A percentile compares a stretch with the other conserved stretches of the same genome.
Evolutionary conservation across 345 rosid genomes (phyloP).

Genomic region (Streptanthus diversifolius): DNA sequence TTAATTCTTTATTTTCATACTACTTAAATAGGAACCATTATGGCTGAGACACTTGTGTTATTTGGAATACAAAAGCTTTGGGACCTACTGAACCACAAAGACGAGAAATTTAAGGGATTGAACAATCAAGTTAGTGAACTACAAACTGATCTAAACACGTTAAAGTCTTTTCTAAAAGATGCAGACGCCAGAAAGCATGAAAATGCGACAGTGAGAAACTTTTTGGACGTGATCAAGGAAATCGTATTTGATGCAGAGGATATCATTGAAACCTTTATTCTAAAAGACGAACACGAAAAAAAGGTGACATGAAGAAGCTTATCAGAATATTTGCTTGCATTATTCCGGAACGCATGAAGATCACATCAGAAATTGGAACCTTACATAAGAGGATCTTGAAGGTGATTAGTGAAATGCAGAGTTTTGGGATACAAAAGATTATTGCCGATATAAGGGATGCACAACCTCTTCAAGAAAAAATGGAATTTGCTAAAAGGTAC

Average conservation of each 20-base stretch:
- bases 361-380: background rate
- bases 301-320: background rate
- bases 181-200: slow-evolving; percentile 24
- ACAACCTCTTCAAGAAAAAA: too few species aligned
- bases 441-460: too few species aligned
- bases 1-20: too few species aligned
- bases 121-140: slow-evolving; percentile 4
- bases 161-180: slow-evolving; percentile 33
- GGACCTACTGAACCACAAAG: slow-evolving; percentile 8
- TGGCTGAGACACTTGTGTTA: slow-evolving; percentile 8
- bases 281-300: background rate
- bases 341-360: background rate
- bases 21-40: background rate
- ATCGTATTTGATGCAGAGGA: slow-evolving; percentile 30
- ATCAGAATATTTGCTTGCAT: background rate
- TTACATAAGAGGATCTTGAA: too few species aligned
- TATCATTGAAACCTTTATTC: slow-evolving; percentile 28
- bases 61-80: slow-evolving; percentile 21
- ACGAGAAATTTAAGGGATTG: background rate
- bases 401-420: too few species aligned
- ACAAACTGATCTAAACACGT: slow-evolving; percentile 14
- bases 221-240: slow-evolving; percentile 28
- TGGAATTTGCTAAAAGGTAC: background rate
- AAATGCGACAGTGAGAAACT: slow-evolving; percentile 12
- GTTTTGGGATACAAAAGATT: too few species aligned